A percentile compares a stretch with the other conserved stretches of the same genome.
These are phyloP conservation scores for Candida ascalaphidarum DNA, from an alignment of 805 yeast genomes.

Conservation along the genomic window DNA sequence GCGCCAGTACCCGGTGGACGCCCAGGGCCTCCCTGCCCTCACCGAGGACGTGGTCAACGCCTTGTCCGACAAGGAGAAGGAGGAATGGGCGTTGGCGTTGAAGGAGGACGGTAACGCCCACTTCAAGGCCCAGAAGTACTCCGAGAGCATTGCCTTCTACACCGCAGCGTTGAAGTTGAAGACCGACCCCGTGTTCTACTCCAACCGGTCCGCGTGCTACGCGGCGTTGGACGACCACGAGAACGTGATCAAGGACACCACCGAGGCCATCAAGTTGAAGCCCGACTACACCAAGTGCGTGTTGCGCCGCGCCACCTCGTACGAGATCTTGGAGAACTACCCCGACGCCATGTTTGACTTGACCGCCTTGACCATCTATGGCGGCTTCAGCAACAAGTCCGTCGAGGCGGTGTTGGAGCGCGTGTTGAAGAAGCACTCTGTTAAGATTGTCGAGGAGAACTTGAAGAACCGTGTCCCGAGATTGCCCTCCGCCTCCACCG, in stretches of 20 bases:
- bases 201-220: conserved; percentile 95
- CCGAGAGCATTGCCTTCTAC: conserved; percentile 74
- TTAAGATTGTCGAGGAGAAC: conserved; percentile 56
- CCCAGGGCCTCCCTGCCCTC: conserved; percentile 51
- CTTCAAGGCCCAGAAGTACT: conserved; percentile 62
- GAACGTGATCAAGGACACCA: conserved; percentile 81
- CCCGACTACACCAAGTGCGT: conserved; percentile 90
- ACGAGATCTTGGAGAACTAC: conserved; percentile 71
- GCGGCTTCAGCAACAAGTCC: conserved; percentile 72
- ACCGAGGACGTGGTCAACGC: conserved; percentile 35
- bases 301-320: conserved; percentile 87
- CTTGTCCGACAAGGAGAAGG: conserved; percentile 46
- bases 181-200: conserved; percentile 81
- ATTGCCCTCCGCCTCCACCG: conserved; percentile 76
- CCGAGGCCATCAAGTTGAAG: conserved; percentile 75
- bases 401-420: conserved; percentile 81
- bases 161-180: conserved; percentile 68
- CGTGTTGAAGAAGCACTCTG: conserved; percentile 75
- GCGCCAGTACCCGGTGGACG: conserved; percentile 42
- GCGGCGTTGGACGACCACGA: conserved; percentile 73
- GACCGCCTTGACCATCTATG: conserved; percentile 80
- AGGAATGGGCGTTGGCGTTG: conserved; percentile 60
- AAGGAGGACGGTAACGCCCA: conserved; percentile 84
- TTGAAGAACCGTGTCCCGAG: conserved; percentile 41
- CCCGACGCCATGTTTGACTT: conserved; percentile 86